Evolutionary conservation across 2,329 filamentous ascomycete species (phyloP).

Genomic region (Aspergillus bombycis): DNA sequence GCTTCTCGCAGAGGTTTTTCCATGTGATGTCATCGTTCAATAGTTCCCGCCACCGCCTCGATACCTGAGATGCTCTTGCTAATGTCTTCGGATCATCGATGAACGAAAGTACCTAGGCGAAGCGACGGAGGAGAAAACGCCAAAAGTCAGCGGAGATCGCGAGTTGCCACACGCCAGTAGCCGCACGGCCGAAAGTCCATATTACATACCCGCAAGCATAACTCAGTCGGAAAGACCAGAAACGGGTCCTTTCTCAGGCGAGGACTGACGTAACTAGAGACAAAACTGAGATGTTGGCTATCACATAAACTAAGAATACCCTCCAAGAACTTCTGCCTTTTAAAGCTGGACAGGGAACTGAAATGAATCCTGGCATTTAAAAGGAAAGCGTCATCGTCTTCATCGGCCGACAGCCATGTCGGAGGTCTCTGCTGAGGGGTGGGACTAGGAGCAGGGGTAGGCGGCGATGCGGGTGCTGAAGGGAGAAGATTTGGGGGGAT

Average conservation of each 20-base stretch:
- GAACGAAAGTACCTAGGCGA: slow-evolving; percentile 79
- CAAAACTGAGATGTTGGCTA: slow-evolving; percentile 91
- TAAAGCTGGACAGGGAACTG: slow-evolving; percentile 71
- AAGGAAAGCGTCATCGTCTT: slow-evolving; percentile 80
- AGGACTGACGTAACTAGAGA: slow-evolving; percentile 93
- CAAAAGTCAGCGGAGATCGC: slow-evolving; percentile 15
- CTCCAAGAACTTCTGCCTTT: slow-evolving; percentile 79
- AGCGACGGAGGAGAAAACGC: neutral
- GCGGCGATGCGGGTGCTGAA: slow-evolving; percentile 67
- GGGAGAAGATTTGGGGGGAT: slow-evolving; percentile 65
- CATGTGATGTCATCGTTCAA: slow-evolving; percentile 96
- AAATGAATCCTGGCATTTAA: slow-evolving; percentile 80
- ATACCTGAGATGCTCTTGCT: slow-evolving; percentile 93
- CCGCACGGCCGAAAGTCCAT: neutral
- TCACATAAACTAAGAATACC: slow-evolving; percentile 93
- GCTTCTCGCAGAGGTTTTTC: slow-evolving; percentile 96
- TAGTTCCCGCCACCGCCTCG: slow-evolving; percentile 87
- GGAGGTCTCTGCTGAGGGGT: slow-evolving; percentile 65
- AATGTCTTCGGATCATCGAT: slow-evolving; percentile 96
- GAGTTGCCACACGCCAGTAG: neutral
- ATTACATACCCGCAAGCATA: slow-evolving; percentile 77
- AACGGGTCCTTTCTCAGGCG: slow-evolving; percentile 96
- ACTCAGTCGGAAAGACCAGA: slow-evolving; percentile 84
- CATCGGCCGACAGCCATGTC: slow-evolving; percentile 50
- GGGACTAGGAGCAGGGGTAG: slow-evolving; percentile 68